Evolutionary conservation across 768 basidiomycete genomes (phyloP).

Genomic region (Crassisporium funariophilum): DNA sequence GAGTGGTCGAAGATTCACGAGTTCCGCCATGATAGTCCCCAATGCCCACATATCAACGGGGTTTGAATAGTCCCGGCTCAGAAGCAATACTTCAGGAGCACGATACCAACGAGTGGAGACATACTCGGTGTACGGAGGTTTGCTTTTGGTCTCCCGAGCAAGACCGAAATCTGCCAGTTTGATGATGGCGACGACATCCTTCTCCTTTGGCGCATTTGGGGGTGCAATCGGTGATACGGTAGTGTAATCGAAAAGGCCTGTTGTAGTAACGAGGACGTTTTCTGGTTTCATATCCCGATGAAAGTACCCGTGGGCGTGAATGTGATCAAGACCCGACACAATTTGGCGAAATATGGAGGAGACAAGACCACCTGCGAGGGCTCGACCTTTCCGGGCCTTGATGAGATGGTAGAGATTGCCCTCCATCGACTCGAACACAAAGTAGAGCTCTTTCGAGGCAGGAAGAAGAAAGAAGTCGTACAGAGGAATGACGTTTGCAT

Average conservation of each 20-base stretch:
- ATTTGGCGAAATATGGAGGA: slow-evolving; percentile 95
- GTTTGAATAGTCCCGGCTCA: slow-evolving; percentile 91
- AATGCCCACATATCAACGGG: slow-evolving; percentile 99
- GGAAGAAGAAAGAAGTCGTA: slow-evolving; percentile 99
- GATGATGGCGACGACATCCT: slow-evolving; percentile 94
- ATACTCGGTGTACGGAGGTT: slow-evolving; percentile 97
- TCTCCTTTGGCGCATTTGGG: slow-evolving; percentile 70
- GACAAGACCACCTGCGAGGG: slow-evolving; percentile 95
- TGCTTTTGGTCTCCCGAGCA: slow-evolving; percentile 83
- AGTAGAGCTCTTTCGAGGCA: slow-evolving; percentile 93
- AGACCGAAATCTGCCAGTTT: slow-evolving; percentile 99
- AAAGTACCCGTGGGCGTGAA: slow-evolving; percentile 92
- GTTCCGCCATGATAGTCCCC: slow-evolving; percentile 97
- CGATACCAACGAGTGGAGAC: slow-evolving; percentile 99
- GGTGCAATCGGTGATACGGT: slow-evolving; percentile 71
- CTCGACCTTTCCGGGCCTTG: slow-evolving; percentile 92
- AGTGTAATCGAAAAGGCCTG: slow-evolving; percentile 90
- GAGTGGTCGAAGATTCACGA: slow-evolving; percentile 91
- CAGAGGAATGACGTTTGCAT: slow-evolving; percentile 96
- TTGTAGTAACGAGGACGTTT: slow-evolving; percentile 97
- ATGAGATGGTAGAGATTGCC: slow-evolving; percentile 99
- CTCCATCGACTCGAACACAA: slow-evolving; percentile 99
- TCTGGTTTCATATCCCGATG: slow-evolving; percentile 99
- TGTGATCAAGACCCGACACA: slow-evolving; percentile 87
- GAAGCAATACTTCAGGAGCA: slow-evolving; percentile 92